phyloP scores from a whole-genome alignment of 768 basidiomycete species.

The Leccinum variicolor region DNA sequence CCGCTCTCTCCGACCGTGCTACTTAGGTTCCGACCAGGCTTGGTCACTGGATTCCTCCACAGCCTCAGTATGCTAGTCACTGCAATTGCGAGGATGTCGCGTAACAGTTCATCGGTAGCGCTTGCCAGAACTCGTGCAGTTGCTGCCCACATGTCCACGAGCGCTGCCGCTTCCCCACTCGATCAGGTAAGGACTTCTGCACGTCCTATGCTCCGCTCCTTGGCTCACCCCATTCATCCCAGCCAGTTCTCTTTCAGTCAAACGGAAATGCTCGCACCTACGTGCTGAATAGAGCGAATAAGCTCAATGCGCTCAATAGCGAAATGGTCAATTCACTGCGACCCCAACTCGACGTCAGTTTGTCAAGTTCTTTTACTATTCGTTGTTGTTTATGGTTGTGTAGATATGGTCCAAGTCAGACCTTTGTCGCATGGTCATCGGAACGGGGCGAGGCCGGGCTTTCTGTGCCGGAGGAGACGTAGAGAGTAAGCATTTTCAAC shows the following conservation, averaged over 20 bases:
- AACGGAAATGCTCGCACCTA: conserved; percentile 62
- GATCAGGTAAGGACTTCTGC: conserved; percentile 21
- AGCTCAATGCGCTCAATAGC: conserved; percentile 79
- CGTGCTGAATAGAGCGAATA: conserved; percentile 73
- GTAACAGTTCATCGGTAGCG: conserved; percentile 24
- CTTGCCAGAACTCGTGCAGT: conserved; percentile 31
- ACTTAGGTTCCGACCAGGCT: neutral
- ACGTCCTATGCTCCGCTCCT: neutral
- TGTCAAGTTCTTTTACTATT: neutral
- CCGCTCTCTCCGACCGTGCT: neutral
- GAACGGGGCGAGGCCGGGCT: conserved; percentile 65
- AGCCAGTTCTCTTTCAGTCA: conserved; percentile 67
- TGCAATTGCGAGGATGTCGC: conserved; percentile 28
- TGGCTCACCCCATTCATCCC: conserved; percentile 19
- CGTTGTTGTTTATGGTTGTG: conserved; percentile 5
- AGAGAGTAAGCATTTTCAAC: conserved; percentile 52
- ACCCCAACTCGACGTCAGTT: conserved; percentile 70
- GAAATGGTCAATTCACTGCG: conserved; percentile 72
- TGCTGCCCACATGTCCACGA: conserved; percentile 35
- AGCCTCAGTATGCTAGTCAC: conserved; percentile 26
- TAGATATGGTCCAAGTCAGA: conserved; percentile 77
- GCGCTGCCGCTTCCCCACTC: conserved; percentile 5
- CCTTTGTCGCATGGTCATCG: conserved; percentile 69
- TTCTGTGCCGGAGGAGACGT: conserved; percentile 98
- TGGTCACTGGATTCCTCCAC: neutral